Percentiles rank a stretch among this genome's conserved stretches.
These are phyloP conservation scores for Aspergillus carbonarius DNA, from an alignment of 2,329 filamentous ascomycete species.

Conservation along the genomic window DNA sequence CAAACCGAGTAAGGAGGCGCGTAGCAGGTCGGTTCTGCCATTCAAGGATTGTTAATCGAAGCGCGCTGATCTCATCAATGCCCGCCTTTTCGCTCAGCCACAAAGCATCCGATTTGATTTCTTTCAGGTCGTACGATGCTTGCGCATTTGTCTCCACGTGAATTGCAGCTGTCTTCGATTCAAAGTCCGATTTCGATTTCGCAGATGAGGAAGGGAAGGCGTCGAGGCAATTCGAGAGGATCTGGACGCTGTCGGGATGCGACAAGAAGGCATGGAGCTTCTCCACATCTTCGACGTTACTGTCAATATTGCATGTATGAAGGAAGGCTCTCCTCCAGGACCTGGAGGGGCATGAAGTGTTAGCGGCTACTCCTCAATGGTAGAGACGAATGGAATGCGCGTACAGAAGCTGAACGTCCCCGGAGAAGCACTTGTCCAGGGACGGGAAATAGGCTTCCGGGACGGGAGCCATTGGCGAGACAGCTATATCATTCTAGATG, in stretches of 20 bases:
- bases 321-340: constrained; percentile 60
- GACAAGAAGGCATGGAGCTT: constrained; percentile 68
- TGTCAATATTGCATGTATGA: constrained; percentile 46
- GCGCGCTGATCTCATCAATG: constrained; percentile 77
- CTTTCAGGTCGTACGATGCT: constrained; percentile 68
- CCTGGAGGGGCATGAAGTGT: constrained; percentile 43
- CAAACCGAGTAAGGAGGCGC: constrained; percentile 69
- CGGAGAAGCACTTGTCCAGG: constrained; percentile 79
- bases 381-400: constrained; percentile 12
- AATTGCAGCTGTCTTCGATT: constrained; percentile 83
- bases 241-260: constrained; percentile 65
- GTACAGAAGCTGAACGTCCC: constrained; percentile 77
- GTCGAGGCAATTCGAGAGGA: constrained; percentile 67
- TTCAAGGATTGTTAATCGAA: constrained; percentile 79
- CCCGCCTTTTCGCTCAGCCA: constrained; percentile 79
- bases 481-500: constrained; percentile 43
- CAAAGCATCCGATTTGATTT: constrained; percentile 78
- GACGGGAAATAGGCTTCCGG: constrained; percentile 78
- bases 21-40: constrained; percentile 76
- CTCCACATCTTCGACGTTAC: constrained; percentile 52
- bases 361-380: constrained; percentile 17
- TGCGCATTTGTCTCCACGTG: constrained; percentile 70
- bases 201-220: constrained; percentile 65
- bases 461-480: constrained; percentile 64
- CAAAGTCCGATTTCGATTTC: constrained; percentile 69